Base-by-base conservation (phyloP, 2,329 filamentous ascomycete species). In the Colletotrichum falcatum region DNA sequence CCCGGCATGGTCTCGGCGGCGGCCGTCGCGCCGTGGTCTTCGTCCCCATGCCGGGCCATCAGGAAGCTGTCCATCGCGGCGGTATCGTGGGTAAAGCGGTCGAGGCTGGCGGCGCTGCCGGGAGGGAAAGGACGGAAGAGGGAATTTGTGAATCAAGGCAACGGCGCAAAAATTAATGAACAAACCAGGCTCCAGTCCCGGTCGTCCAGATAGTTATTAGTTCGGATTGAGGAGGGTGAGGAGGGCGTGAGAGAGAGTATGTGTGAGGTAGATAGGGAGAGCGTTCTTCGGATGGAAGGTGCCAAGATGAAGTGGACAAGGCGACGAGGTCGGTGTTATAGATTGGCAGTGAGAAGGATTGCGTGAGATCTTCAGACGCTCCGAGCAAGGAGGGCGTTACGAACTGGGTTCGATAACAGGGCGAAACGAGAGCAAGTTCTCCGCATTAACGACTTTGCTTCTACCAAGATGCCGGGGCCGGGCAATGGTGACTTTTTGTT, bases 331-430 rank as follows among this genome's bases (percentile, higher is more conserved):
- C 18, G 55, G 54, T 70, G 39, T 64, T 73, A 73, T 72, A 73
- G 51, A 58, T 35, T 65, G 39, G 18, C 23, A 30, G 46, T 56
- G 72, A 73, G 72, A 71, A 71, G 63, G 70, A 71, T 73, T 73
- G 70, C 66, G 72, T 51, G 63, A 33, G 60, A 72, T 73, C 70
- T 66, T 73, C 72, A 72, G 72, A 73, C 72, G 66, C 70, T 65
- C 64, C 35, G 46, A 58, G 48, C 60, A 65, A 35, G 69, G 69
- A 65, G 56, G 48, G 49, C 35, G 65, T 71, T 65, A 61, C 60
- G 39, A 39, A 56, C 49, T 28, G 23, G 55, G n/a, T 42, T 61
- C 54, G 56, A 65, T 61, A 48, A 42, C 35, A 55, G 33, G 65
- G 48, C 69, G 69, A 71, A 71, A 70, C 69, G 44, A 46, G 69